These are phyloP conservation scores for Myrica gale DNA, from an alignment of 306 rosid genomes.

Conservation along the genomic window DNA sequence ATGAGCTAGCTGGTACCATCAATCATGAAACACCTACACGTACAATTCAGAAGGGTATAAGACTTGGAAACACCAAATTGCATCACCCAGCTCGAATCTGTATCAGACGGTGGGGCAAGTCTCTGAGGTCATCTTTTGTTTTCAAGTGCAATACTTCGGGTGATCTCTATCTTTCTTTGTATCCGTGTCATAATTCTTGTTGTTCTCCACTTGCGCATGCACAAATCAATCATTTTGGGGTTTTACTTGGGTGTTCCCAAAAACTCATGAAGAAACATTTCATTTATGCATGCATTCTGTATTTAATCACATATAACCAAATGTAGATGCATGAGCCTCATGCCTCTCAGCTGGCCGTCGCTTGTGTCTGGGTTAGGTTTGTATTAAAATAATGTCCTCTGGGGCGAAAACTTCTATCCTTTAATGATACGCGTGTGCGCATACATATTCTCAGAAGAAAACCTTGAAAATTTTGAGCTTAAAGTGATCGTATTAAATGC, in stretches of 20 bases:
- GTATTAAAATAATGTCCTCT: background rate
- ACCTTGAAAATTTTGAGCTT: background rate
- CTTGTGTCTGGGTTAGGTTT: no score
- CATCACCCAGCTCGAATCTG: slow-evolving; percentile 34
- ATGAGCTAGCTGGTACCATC: slow-evolving; percentile 6
- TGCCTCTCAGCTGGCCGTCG: no score
- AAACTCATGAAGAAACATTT: slow-evolving; percentile 24
- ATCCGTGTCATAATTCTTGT: slow-evolving; percentile 40
- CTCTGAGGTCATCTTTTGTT: slow-evolving; percentile 43
- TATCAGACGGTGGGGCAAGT: slow-evolving; percentile 44
- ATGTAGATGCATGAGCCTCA: background rate
- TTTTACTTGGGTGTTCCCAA: slow-evolving; percentile 32
- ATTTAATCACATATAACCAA: background rate
- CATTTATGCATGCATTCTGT: background rate
- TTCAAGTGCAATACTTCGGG: slow-evolving; percentile 36
- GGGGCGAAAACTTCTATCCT: background rate
- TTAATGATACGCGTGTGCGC: background rate
- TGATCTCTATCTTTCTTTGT: slow-evolving; percentile 27
- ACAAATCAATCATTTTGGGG: slow-evolving; percentile 57
- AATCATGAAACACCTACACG: slow-evolving; percentile 12
- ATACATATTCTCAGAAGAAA: background rate
- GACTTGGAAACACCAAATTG: slow-evolving; percentile 30
- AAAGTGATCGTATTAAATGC: background rate
- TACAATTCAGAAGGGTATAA: slow-evolving; percentile 24
- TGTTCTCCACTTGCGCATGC: slow-evolving; percentile 58